Evolutionary conservation across 192 early-diverging fungal genomes (phyloP).

Genomic region (Haplosporangium gracile): DNA sequence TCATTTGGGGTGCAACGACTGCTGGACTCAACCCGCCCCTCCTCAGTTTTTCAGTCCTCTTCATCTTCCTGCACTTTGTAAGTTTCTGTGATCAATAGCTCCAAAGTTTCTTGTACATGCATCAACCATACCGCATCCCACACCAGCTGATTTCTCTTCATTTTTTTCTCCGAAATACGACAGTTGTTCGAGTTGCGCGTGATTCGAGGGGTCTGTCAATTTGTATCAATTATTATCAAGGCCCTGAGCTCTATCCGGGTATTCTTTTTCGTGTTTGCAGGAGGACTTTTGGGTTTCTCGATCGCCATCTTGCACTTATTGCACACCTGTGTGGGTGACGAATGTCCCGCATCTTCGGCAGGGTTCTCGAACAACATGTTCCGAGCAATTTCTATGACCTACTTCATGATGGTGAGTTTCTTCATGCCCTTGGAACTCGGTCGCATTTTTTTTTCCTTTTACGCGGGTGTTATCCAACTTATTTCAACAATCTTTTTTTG

Average conservation of each 20-base stretch:
- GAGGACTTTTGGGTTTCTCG: background rate
- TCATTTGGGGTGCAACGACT: background rate
- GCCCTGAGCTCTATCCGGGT: background rate
- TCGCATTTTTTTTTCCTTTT: no score
- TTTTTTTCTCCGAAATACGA: background rate
- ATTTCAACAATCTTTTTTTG: background rate
- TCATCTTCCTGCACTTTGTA: conserved; percentile 7
- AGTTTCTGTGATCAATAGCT: background rate
- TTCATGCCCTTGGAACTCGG: background rate
- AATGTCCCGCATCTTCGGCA: background rate
- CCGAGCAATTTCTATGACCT: conserved; percentile 1
- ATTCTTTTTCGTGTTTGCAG: conserved; percentile 8
- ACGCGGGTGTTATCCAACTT: background rate
- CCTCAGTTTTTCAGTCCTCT: background rate
- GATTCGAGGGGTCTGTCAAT: background rate
- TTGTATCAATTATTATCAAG: background rate
- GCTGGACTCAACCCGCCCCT: background rate
- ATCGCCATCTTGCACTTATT: conserved; percentile 7
- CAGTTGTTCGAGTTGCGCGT: conserved; percentile 4
- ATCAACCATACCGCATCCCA: background rate
- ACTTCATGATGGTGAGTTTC: conserved; percentile 15
- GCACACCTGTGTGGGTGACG: background rate
- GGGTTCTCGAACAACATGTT: background rate
- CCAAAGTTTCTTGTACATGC: no score
- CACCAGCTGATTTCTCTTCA: background rate